Conservation (phyloP, 441 rosid species). For the Erodium moschatum region DNA sequence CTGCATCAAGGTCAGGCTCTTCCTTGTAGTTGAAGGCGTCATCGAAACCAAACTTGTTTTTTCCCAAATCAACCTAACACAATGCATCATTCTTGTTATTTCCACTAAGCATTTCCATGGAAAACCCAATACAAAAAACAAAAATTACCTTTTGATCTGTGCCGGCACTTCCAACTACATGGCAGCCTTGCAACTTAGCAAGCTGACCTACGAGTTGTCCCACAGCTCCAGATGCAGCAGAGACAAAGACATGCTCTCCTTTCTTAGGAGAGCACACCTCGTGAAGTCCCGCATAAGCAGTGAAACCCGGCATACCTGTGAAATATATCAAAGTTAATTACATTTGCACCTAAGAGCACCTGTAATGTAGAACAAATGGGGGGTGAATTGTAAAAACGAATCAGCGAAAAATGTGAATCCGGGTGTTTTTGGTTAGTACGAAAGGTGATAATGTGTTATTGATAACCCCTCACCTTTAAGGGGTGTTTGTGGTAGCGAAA, state of each 20-base stretch:
- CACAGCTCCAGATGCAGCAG: conserved; percentile 78
- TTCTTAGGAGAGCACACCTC: conserved; percentile 61
- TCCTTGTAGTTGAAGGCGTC: background rate
- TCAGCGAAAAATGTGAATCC: too few relatives aligned
- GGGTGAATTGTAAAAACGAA: too few relatives aligned
- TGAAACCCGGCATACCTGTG: conserved; percentile 76
- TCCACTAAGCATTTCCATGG: too few relatives aligned
- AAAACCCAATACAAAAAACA: background rate
- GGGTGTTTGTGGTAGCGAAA: too few relatives aligned
- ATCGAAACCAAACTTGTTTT: too few relatives aligned
- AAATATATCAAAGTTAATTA: too few relatives aligned
- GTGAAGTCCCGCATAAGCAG: conserved; percentile 64
- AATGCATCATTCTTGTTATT: too few relatives aligned
- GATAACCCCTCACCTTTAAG: too few relatives aligned
- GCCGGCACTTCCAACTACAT: conserved; percentile 81
- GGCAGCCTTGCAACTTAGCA: conserved; percentile 73
- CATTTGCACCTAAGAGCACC: too few relatives aligned
- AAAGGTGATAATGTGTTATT: too few relatives aligned
- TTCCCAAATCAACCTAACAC: conserved; percentile 44
- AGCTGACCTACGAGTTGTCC: conserved; percentile 89
- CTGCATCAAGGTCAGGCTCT: background rate
- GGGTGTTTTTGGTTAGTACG: too few relatives aligned
- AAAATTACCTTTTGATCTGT: conserved; percentile 45
- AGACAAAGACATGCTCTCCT: conserved; percentile 58
- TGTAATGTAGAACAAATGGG: too few relatives aligned